phyloP scores from a whole-genome alignment of 768 basidiomycete species.

The Daedalea quercina region DNA sequence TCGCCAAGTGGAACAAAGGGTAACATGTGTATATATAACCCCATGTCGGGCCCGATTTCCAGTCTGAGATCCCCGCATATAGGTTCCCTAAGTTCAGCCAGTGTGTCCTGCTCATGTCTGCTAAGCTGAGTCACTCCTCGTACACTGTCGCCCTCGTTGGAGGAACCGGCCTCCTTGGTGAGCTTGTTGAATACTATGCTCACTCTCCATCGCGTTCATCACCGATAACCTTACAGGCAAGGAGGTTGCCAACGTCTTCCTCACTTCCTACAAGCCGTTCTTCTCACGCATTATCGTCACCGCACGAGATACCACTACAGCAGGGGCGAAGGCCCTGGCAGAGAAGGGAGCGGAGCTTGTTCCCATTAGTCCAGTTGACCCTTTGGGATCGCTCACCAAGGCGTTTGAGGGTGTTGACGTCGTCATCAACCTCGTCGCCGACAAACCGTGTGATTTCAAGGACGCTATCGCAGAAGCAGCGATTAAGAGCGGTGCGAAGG shows the following conservation, averaged over 20 bases:
- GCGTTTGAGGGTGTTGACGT: constrained; percentile 17
- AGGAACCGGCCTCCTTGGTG: too few species aligned
- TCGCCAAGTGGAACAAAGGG: too few species aligned
- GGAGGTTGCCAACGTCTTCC: constrained; percentile 5
- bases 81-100: too few species aligned
- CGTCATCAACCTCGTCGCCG: constrained; percentile 13
- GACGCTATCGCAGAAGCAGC: constrained; percentile 8
- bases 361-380: constrained; percentile 1
- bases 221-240: constrained; percentile 4
- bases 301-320: constrained; percentile 10
- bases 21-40: too few species aligned
- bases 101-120: too few species aligned
- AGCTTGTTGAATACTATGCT: background rate
- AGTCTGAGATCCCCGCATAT: too few species aligned
- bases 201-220: background rate
- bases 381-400: background rate
- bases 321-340: constrained; percentile 7
- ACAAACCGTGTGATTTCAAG: background rate
- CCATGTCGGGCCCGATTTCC: too few species aligned
- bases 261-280: constrained; percentile 6
- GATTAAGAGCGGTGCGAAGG: constrained; percentile 12
- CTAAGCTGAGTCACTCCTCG: too few species aligned
- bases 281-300: constrained; percentile 13
- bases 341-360: constrained; percentile 12
- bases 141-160: too few species aligned